Evolutionary conservation across 129 eudicot genomes (phyloP), one percentile per base, ranked within the genome.

Genomic region (Lonicera japonica): DNA sequence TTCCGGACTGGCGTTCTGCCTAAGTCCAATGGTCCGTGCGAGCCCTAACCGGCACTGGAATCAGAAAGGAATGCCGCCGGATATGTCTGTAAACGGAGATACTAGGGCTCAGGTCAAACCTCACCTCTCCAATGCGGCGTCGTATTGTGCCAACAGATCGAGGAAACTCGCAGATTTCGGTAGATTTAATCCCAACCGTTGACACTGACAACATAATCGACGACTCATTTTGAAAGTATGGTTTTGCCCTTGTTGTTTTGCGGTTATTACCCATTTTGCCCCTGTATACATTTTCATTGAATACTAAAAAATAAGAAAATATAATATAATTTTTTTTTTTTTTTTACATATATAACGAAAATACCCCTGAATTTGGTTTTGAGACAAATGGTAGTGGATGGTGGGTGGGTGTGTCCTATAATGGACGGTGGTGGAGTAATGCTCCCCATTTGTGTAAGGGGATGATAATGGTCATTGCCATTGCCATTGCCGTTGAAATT

Each of bases 21-120:
- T 80, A 70, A 80, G 95, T 34, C 95, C 95, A 8, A 55, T 87
- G 68, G 86, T 87, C 54, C 80, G 95, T 16, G 82, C 96, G 13
- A 85, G 88, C 60, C 96, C 96, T 21, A 79, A 70, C 61, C 70
- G 82, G 68, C 75, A 71, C 43, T 60, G 84, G 96, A 88, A 58
- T 57, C 82, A 79, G 69, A 86, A 80, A 51, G 81, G 84, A 54
- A 21, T 77, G 71, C 78, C 77, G 73, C 75, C 78, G 77, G 94
- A 82, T 7, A 48, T n/a, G 65, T 78, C 54, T 16, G 29, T 76
- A 21, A 11, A 76, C 12, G 95, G 88, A 17, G 95, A 79, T 21
- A 69, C 51, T 11, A 69, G 88, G 66, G 74, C 54, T 34, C 78
- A 87, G 79, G 78, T 23, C 68, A 82, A 69, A 62, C 80, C 83